Base-by-base conservation (phyloP, 2,329 filamentous ascomycete genomes). In the Diaporthe velutina region DNA sequence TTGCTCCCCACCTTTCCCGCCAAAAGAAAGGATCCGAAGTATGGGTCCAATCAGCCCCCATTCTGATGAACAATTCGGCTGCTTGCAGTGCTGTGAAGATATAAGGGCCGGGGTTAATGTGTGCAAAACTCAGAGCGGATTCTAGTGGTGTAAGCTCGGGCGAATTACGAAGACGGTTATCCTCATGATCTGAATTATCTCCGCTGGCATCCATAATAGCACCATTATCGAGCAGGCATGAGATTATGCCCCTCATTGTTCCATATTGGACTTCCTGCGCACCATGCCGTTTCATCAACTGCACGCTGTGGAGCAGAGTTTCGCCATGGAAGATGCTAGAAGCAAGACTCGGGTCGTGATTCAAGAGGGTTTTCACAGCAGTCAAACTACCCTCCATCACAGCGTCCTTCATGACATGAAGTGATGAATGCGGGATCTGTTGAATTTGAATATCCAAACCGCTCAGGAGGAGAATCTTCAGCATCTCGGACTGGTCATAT, bases 321-420 rank as follows among this genome's bases (percentile, higher is more conserved):
- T 2, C 13, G 10, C 12, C 45, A 0, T 19, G 8, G 5, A 17
- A 3, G n/a, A 5, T 7, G 13, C 3, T 10, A 12, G n/a, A 9
- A 25, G 30, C 7, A 67, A 38, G 45, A 10, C 45, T 52, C 1
- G 30, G 30, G 8, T 67, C 42, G 13, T 38, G 61, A 3, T n/a
- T 7, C 45, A 52, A 12, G 13, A 67, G 30, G 7, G 7, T 19
- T 25, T 38, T 28, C 12, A 67, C 22, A 25, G 61, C 30, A 9
- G 28, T 30, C 12, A 67, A 0, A 13, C 25, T 67, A 3, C 45
- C 42, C 3, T 8, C 2, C 7, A 25, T 0, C 13, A 67, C 42
- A 25, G 61, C 61, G 13, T 13, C n/a, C n/a, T n/a, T n/a, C n/a
- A n/a, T n/a, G n/a, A n/a, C n/a, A n/a, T n/a, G n/a, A n/a, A n/a